A percentile compares a stretch with the other conserved stretches of the same genome.
phyloP scores from a whole-genome alignment of 805 yeast species.

The Hanseniaspora hatyaiensis region DNA sequence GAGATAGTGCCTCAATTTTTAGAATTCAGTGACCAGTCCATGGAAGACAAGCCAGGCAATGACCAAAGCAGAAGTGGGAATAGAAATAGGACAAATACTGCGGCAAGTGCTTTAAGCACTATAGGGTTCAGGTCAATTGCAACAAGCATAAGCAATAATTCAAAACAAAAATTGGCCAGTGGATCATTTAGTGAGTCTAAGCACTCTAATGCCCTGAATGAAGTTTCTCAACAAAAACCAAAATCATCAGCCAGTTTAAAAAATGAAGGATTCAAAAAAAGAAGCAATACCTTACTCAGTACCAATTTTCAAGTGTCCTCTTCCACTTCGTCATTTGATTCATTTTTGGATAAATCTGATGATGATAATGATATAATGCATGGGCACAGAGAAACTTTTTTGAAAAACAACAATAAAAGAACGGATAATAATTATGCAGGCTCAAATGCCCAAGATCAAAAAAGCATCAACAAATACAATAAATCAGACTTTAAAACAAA shows the following conservation, averaged over 20 bases:
- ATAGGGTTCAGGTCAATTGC: slow-evolving; percentile 26
- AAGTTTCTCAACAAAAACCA: too few species aligned
- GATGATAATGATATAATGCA: too few species aligned
- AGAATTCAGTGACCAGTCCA: neutral
- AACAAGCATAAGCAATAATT: neutral
- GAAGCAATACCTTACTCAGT: slow-evolving; percentile 2
- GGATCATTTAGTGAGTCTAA: too few species aligned
- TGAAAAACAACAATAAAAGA: neutral
- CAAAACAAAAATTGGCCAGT: neutral
- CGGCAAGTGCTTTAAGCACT: slow-evolving; percentile 22
- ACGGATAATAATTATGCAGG: neutral
- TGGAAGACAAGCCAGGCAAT: too few species aligned
- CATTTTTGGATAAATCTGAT: neutral
- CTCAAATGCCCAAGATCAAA: neutral
- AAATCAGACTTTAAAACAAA: neutral
- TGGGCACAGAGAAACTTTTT: neutral
- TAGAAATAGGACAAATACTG: slow-evolving; percentile 17
- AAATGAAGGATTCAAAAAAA: slow-evolving; percentile 2
- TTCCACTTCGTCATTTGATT: neutral
- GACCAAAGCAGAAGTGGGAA: too few species aligned
- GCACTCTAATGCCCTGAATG: too few species aligned
- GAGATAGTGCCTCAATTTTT: slow-evolving; percentile 6
- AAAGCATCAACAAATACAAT: neutral
- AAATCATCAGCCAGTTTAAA: too few species aligned
- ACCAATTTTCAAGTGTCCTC: neutral